Evolutionary conservation across 371 early-diverging fungal genomes (phyloP).

Genomic region (Coemansia sp.): DNA sequence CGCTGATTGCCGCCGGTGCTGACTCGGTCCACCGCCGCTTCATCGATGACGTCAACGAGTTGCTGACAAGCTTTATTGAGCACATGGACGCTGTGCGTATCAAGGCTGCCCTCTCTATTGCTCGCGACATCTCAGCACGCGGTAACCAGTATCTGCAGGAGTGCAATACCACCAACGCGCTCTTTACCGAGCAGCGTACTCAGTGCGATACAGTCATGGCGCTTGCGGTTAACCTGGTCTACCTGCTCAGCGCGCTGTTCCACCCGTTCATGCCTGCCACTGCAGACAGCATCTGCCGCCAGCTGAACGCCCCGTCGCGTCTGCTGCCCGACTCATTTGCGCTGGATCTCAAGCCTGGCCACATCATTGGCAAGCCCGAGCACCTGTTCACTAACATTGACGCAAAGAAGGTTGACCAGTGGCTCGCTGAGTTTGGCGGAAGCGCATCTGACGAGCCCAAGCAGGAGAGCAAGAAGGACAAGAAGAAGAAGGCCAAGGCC

Average conservation of each 20-base stretch:
- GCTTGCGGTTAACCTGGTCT: slow-evolving; percentile 81
- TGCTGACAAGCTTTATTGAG: slow-evolving; percentile 76
- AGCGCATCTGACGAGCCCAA: slow-evolving; percentile 2
- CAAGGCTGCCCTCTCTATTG: slow-evolving; percentile 76
- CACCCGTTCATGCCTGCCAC: slow-evolving; percentile 96
- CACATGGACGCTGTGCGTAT: slow-evolving; percentile 85
- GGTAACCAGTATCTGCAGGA: slow-evolving; percentile 97
- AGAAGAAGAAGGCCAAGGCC: slow-evolving; percentile 52
- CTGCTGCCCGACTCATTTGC: slow-evolving; percentile 72
- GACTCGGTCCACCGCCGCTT: slow-evolving; percentile 61
- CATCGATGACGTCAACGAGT: slow-evolving; percentile 78
- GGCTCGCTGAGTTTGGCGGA: slow-evolving; percentile 50
- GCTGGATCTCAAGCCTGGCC: slow-evolving; percentile 71
- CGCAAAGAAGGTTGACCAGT: slow-evolving; percentile 55
- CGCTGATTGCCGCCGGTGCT: slow-evolving; percentile 54
- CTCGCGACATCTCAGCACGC: slow-evolving; percentile 92
- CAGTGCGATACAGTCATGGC: slow-evolving; percentile 88
- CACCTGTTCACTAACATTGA: slow-evolving; percentile 91
- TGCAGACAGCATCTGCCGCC: slow-evolving; percentile 72
- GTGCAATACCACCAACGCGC: slow-evolving; percentile 82
- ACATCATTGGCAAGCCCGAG: slow-evolving; percentile 82
- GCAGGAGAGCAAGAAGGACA: not conserved
- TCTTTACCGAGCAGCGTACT: slow-evolving; percentile 73
- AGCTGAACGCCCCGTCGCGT: slow-evolving; percentile 79
- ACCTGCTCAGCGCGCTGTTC: slow-evolving; percentile 83